phyloP scores from a whole-genome alignment of 208 protist genomes.

The Trypanosoma brucei region DNA sequence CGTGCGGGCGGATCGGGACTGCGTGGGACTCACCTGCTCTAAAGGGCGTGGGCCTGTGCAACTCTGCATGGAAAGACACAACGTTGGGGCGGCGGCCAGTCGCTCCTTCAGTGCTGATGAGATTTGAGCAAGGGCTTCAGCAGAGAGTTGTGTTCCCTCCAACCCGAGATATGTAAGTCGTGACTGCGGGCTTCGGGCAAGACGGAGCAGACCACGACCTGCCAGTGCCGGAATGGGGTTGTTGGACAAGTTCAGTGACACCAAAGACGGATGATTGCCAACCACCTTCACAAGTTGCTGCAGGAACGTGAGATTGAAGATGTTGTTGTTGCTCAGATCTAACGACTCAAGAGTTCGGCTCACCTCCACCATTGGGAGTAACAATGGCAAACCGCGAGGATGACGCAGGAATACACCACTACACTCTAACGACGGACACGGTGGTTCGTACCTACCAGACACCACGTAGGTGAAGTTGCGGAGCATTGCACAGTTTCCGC shows the following conservation, averaged over 20 bases:
- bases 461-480: constrained; percentile 65
- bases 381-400: constrained; percentile 50
- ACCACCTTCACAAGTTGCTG: constrained; percentile 57
- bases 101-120: constrained; percentile 55
- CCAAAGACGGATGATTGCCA: constrained; percentile 43
- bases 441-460: constrained; percentile 44
- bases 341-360: constrained; percentile 45
- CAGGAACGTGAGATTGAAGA: constrained; percentile 58
- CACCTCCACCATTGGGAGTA: constrained; percentile 66
- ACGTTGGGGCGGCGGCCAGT: constrained; percentile 8
- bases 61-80: constrained; percentile 7
- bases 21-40: background rate
- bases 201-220: constrained; percentile 54
- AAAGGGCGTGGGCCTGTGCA: background rate
- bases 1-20: background rate
- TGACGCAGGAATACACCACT: constrained; percentile 54
- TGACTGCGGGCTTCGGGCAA: constrained; percentile 61
- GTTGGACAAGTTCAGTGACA: constrained; percentile 58
- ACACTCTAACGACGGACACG: constrained; percentile 38
- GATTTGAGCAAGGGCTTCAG: constrained; percentile 62
- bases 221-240: constrained; percentile 81
- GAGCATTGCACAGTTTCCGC: constrained; percentile 34
- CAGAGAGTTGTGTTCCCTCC: constrained; percentile 47
- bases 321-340: constrained; percentile 76
- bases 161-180: constrained; percentile 51